These are phyloP conservation scores for Citrus medica DNA, from an alignment of 345 rosid genomes.

Conservation along the genomic window DNA sequence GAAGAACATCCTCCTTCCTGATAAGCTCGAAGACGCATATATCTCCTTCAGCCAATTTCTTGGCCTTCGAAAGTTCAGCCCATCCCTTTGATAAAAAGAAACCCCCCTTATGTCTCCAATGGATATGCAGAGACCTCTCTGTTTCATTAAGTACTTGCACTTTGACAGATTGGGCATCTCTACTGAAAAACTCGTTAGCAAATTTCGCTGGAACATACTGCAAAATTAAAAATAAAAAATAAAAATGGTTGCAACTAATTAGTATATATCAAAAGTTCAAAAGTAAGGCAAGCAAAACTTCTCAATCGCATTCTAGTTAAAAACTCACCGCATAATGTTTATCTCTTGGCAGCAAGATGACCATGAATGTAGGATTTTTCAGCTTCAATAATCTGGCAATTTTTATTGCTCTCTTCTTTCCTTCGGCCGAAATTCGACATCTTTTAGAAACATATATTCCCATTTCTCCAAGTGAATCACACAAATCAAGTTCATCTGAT, in stretches of 20 bases:
- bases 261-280: neutral
- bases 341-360: slow-evolving; percentile 24
- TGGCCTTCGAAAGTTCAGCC: slow-evolving; percentile 15
- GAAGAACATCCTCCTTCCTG: neutral
- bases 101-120: neutral
- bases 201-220: slow-evolving; percentile 22
- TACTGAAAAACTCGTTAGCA: neutral
- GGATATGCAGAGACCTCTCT: neutral
- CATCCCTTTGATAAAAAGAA: neutral
- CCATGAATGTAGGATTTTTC: slow-evolving; percentile 34
- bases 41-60: slow-evolving; percentile 10
- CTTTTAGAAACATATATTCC: neutral
- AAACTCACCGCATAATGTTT: slow-evolving; percentile 1
- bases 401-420: slow-evolving; percentile 26
- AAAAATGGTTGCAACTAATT: neutral
- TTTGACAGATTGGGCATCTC: slow-evolving; percentile 5
- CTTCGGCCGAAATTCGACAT: neutral
- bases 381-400: slow-evolving; percentile 32
- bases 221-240: neutral
- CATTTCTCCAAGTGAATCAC: neutral
- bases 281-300: no score
- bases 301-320: neutral
- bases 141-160: slow-evolving; percentile 25
- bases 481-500: neutral
- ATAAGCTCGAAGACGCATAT: slow-evolving; percentile 9